phyloP scores from a whole-genome alignment of 352 stramenopile species.

The Pythium coloratum region DNA sequence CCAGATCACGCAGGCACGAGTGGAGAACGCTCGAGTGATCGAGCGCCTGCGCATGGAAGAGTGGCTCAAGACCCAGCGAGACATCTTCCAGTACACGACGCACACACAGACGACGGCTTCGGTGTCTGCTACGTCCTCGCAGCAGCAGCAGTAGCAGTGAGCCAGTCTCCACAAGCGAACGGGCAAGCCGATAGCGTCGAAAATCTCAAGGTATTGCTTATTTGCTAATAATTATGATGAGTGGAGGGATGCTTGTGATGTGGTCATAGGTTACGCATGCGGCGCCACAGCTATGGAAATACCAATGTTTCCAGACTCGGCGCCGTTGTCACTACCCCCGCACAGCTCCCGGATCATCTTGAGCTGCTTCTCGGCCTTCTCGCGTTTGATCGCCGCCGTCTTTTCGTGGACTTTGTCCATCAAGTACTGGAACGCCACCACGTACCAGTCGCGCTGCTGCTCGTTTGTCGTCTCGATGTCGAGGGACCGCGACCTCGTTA shows the following conservation, averaged over 20 bases:
- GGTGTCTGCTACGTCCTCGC: neutral
- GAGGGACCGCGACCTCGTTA: constrained; percentile 60
- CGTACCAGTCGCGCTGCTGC: constrained; percentile 80
- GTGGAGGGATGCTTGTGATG: neutral
- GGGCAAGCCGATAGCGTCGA: neutral
- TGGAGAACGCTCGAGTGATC: constrained; percentile 53
- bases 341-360: constrained; percentile 78
- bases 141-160: neutral
- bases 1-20: constrained; percentile 59
- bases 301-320: constrained; percentile 23
- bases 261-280: constrained; percentile 19
- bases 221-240: constrained; percentile 26
- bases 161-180: neutral
- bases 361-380: constrained; percentile 76
- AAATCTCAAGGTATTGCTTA: constrained; percentile 2
- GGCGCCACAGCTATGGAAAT: constrained; percentile 22
- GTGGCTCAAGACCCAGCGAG: constrained; percentile 71
- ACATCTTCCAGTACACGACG: constrained; percentile 45
- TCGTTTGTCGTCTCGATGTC: constrained; percentile 79
- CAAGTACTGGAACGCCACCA: constrained; percentile 84
- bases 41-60: constrained; percentile 72
- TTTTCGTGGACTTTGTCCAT: constrained; percentile 87
- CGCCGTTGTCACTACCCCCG: constrained; percentile 20
- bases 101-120: neutral
- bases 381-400: constrained; percentile 68